Percentiles rank a stretch among this genome's conserved stretches.
Evolutionary conservation across 805 yeast species (phyloP).

Genomic region (Kluyveromyces dobzhanskii): DNA sequence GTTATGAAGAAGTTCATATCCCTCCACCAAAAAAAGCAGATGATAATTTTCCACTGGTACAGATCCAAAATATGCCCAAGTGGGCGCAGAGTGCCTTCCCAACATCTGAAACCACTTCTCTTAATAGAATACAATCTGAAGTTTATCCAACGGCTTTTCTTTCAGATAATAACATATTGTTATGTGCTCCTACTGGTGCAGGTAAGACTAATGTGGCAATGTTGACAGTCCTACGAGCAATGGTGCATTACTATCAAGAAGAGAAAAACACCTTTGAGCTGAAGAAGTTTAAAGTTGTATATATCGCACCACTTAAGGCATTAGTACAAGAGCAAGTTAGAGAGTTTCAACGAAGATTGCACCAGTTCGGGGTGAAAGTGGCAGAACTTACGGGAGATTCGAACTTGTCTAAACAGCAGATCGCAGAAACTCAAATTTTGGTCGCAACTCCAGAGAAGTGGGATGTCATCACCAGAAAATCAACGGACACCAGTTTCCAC

Average conservation of each 20-base stretch:
- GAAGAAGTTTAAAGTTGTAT: conserved; percentile 65
- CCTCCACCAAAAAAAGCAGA: conserved; percentile 67
- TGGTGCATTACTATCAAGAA: conserved; percentile 43
- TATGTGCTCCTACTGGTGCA: conserved; percentile 99
- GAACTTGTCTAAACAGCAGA: conserved; percentile 64
- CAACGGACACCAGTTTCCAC: conserved; percentile 55
- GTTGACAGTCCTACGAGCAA: conserved; percentile 59
- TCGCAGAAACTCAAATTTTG: conserved; percentile 67
- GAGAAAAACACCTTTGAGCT: conserved; percentile 42
- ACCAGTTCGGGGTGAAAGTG: conserved; percentile 58
- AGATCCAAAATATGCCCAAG: conserved; percentile 57
- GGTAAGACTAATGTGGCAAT: conserved; percentile 97
- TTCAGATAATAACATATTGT: conserved; percentile 59
- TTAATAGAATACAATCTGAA: conserved; percentile 78
- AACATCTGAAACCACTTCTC: conserved; percentile 47
- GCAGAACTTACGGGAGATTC: conserved; percentile 90
- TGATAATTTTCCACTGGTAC: conserved; percentile 37
- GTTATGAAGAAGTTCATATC: conserved; percentile 84
- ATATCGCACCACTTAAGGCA: conserved; percentile 90
- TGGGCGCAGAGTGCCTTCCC: conserved; percentile 83
- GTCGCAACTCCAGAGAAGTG: conserved; percentile 97
- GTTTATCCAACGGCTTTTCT: conserved; percentile 74
- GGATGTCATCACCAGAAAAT: conserved; percentile 91
- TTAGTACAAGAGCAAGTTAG: conserved; percentile 91
- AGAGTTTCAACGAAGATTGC: conserved; percentile 67